phyloP scores from a whole-genome alignment of 2,329 filamentous ascomycete genomes.

The Colletotrichum horii region DNA sequence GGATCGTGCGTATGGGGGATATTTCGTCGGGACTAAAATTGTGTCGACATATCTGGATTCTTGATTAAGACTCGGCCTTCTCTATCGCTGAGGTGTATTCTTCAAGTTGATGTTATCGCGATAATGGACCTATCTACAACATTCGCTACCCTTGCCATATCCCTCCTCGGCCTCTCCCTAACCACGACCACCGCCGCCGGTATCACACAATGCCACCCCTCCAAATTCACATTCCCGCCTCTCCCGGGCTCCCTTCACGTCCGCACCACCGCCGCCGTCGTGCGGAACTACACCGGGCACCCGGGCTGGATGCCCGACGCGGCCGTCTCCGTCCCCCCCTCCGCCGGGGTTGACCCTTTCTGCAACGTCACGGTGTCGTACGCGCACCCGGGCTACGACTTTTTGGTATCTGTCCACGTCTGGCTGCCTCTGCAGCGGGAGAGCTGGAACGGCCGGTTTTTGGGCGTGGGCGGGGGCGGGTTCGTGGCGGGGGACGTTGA shows the following conservation, averaged over 20 bases:
- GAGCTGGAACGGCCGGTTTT: slow-evolving; percentile 21
- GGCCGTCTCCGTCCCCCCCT: neutral
- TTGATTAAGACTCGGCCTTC: no score
- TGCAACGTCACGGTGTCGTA: slow-evolving; percentile 25
- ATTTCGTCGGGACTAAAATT: no score
- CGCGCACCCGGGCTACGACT: neutral
- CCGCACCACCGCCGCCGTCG: neutral
- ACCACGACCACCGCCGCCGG: no score
- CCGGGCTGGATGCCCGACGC: neutral
- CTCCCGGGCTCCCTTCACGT: neutral
- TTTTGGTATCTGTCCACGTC: slow-evolving; percentile 1
- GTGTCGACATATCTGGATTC: neutral
- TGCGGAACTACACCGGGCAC: neutral
- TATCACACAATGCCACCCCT: neutral
- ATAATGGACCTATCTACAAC: accelerated
- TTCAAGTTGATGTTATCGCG: neutral
- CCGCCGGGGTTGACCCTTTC: neutral
- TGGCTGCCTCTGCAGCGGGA: slow-evolving; percentile 13
- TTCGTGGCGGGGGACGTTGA: neutral
- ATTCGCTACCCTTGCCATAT: neutral
- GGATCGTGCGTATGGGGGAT: no score
- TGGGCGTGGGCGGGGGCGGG: slow-evolving; percentile 23
- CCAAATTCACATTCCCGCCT: neutral
- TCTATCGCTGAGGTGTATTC: no score
- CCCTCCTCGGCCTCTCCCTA: neutral